Evolutionary conservation across 169 alveolate genomes (phyloP), one percentile per base, ranked within the genome.

Genomic region (Cryptosporidium parvum): DNA sequence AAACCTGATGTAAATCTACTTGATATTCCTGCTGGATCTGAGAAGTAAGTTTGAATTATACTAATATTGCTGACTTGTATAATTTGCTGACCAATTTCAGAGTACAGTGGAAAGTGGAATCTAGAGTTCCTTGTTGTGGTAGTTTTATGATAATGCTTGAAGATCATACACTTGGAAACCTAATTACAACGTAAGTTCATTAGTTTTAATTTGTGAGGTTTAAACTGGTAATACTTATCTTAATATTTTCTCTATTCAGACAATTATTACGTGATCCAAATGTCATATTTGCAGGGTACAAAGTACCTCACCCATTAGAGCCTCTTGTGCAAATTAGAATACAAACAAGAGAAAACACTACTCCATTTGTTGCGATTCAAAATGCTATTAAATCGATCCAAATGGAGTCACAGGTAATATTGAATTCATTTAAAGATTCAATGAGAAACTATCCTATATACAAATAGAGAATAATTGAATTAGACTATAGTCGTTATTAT

Each of bases 241-340:
- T 8, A 16, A 56, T 61, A 0, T 6, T 45, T 9, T 18, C n/a
- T 59, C 45, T n/a, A 51, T 56, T 48, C 80, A 94, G 96, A 23
- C 95, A 96, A 62, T 86, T 97, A 4, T 92, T 96, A 37, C 89
- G 93, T 75, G 98, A 97, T 62, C 94, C 95, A 48, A 92, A 95
- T 16, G 97, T 96, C 37, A 94, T 95, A 53, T 97, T 96, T 85
- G 98, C 97, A 10, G 99, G 98, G 18, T 95, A 96, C 92, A 92
- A 96, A 56, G 95, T 94, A 42, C 99, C 99, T 8, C 98, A 97
- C 69, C 99, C 99, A 26, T 93, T 97, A 21, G 98, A 96, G 67
- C 94, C 95, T 35, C 33, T 70, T 7, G 89, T 93, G 16, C 92
- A 92, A 73, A 70, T 93, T 59, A 92, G 91, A 70, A 75, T 93